These are phyloP conservation scores for Leishmania mexicana DNA, from an alignment of 208 protist genomes.

Conservation along the genomic window DNA sequence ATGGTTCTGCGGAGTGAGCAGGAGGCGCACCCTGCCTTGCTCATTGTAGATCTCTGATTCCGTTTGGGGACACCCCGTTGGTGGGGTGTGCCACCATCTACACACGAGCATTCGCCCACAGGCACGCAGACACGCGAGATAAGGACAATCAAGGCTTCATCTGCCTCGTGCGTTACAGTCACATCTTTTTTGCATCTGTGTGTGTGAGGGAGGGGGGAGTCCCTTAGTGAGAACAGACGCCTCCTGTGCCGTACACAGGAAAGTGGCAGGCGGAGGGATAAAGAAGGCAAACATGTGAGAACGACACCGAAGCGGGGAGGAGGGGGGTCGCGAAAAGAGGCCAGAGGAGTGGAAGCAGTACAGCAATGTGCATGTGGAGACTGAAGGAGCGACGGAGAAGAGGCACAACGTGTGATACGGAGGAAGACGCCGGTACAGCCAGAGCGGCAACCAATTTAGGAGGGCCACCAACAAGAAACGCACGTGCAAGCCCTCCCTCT, in stretches of 20 bases:
- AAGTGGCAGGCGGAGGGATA: not conserved
- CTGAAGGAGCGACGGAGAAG: not conserved
- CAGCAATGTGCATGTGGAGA: not conserved
- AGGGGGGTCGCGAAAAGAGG: not conserved
- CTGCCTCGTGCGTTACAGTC: not conserved
- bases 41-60: not conserved
- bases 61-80: not conserved
- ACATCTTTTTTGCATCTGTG: not conserved
- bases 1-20: no score
- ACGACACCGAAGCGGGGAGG: not conserved
- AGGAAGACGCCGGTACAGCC: not conserved
- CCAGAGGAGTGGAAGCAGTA: not conserved
- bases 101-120: not conserved
- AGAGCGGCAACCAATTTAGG: not conserved
- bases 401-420: not conserved
- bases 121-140: not conserved
- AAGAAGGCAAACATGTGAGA: not conserved
- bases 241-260: not conserved
- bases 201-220: not conserved
- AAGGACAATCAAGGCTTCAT: not conserved
- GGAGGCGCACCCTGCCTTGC: not conserved
- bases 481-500: not conserved
- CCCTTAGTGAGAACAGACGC: not conserved
- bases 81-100: not conserved
- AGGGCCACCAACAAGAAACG: not conserved